Percentiles rank a stretch among this genome's conserved stretches.
These are phyloP conservation scores for Delitschia confertaspora DNA, from an alignment of 495 filamentous ascomycete genomes.

Conservation along the genomic window DNA sequence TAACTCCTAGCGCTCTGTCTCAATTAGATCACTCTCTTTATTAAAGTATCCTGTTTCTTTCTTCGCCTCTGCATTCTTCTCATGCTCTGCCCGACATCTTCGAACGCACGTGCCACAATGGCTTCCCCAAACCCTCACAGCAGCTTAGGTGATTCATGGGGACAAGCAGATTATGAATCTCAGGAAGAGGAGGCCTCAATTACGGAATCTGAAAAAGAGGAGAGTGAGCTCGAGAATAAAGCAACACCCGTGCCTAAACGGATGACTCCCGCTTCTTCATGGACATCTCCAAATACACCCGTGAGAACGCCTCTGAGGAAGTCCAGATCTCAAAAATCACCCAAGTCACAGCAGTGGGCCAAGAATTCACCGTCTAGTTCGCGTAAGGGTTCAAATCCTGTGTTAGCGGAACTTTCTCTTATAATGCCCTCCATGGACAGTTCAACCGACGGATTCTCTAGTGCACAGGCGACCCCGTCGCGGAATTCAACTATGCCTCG, in stretches of 20 bases:
- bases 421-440: slow-evolving; percentile 42
- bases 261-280: slow-evolving; percentile 4
- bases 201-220: slow-evolving; percentile 8
- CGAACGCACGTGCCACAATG: too few relatives aligned
- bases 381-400: slow-evolving; percentile 9
- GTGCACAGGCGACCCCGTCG: slow-evolving; percentile 24
- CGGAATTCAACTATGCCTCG: slow-evolving; percentile 3
- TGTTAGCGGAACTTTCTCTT: slow-evolving; percentile 38
- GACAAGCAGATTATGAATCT: slow-evolving; percentile 27
- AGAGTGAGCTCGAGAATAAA: slow-evolving; percentile 4
- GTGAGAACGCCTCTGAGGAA: slow-evolving; percentile 11
- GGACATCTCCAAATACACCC: slow-evolving; percentile 8
- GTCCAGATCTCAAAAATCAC: slow-evolving; percentile 5
- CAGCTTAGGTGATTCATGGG: slow-evolving; percentile 32
- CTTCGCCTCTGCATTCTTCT: too few relatives aligned
- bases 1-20: too few relatives aligned
- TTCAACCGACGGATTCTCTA: slow-evolving; percentile 13
- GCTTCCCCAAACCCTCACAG: slow-evolving; percentile 13
- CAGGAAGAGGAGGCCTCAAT: slow-evolving; percentile 17
- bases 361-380: slow-evolving; percentile 13
- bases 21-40: too few relatives aligned
- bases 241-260: slow-evolving; percentile 8
- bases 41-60: too few relatives aligned
- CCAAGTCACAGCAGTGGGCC: slow-evolving; percentile 31
- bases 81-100: too few relatives aligned